Evolutionary conservation across 2,329 filamentous ascomycete genomes (phyloP).

Genomic region (Pyrenochaeta sp.): DNA sequence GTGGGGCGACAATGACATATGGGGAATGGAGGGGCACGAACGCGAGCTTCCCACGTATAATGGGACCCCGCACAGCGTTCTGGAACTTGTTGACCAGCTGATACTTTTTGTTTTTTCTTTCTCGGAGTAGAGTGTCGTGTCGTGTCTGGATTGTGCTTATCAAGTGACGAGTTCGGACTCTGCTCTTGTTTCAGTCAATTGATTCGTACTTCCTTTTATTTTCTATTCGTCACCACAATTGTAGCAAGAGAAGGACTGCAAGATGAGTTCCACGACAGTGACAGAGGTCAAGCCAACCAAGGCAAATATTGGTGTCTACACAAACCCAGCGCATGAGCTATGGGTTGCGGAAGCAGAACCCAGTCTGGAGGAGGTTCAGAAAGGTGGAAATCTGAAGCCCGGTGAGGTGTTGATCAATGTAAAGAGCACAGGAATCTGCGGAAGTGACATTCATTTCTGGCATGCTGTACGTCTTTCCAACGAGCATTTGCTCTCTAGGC

Average conservation of each 20-base stretch:
- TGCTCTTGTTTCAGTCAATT: too few relatives aligned
- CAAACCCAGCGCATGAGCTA: slow-evolving; percentile 88
- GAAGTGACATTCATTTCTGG: slow-evolving; percentile 97
- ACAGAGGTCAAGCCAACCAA: slow-evolving; percentile 65
- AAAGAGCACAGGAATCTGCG: slow-evolving; percentile 95
- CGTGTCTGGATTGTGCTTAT: too few relatives aligned
- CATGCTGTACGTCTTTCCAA: slow-evolving; percentile 66
- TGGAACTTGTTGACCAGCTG: too few relatives aligned
- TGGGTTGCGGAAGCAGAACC: slow-evolving; percentile 86
- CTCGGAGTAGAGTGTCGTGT: too few relatives aligned
- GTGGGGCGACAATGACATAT: slow-evolving; percentile 3
- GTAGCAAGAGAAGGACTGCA: slow-evolving; percentile 1
- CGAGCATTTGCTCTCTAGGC: too few relatives aligned
- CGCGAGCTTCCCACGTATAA: too few relatives aligned
- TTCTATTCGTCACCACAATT: too few relatives aligned
- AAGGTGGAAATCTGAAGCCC: slow-evolving; percentile 71
- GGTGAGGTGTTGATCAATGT: slow-evolving; percentile 89
- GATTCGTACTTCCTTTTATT: slow-evolving; percentile 1
- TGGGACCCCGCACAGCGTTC: too few relatives aligned
- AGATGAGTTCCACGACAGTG: slow-evolving; percentile 41
- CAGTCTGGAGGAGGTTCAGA: slow-evolving; percentile 74
- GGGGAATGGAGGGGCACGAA: too few relatives aligned
- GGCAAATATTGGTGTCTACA: slow-evolving; percentile 94
- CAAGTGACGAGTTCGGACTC: too few relatives aligned
- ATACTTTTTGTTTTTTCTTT: too few relatives aligned